These are phyloP conservation scores for Lithohypha guttulata DNA, from an alignment of 2,329 filamentous ascomycete genomes.

Conservation along the genomic window DNA sequence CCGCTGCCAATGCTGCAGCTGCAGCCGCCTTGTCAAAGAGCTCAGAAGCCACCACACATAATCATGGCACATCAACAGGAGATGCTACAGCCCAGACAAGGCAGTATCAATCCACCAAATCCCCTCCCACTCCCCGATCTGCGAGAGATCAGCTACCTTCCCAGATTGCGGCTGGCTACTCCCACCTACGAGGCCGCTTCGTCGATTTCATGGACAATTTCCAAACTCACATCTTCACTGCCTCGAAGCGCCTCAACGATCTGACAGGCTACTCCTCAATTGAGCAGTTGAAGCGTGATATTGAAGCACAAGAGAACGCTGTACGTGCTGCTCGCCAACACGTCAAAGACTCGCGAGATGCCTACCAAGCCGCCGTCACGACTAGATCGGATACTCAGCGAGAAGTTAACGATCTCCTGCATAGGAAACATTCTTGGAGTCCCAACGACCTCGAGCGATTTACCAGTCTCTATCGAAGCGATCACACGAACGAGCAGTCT, in stretches of 20 bases:
- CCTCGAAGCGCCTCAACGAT: constrained; percentile 81
- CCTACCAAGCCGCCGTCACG: constrained; percentile 73
- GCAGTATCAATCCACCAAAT: no score
- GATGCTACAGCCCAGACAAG: no score
- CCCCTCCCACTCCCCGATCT: constrained; percentile 24
- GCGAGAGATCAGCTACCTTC: constrained; percentile 38
- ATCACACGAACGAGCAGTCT: constrained; percentile 84
- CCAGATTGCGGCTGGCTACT: constrained; percentile 43
- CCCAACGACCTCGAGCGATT: constrained; percentile 84
- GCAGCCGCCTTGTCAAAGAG: background rate
- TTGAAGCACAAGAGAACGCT: constrained; percentile 52
- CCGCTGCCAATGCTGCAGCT: constrained; percentile 3
- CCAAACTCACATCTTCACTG: constrained; percentile 72
- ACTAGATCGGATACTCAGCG: constrained; percentile 82
- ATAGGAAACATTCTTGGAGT: constrained; percentile 87
- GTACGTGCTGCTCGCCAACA: constrained; percentile 46
- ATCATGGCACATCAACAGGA: background rate
- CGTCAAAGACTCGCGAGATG: constrained; percentile 60
- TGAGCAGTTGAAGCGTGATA: constrained; percentile 70
- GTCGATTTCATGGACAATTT: constrained; percentile 75
- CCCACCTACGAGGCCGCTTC: constrained; percentile 48
- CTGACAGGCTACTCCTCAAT: constrained; percentile 91
- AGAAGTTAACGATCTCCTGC: constrained; percentile 86
- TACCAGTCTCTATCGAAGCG: constrained; percentile 79
- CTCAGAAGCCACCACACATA: background rate